Percentiles rank a stretch among this genome's conserved stretches.
phyloP scores from a whole-genome alignment of 768 basidiomycete genomes.

The Kwoniella botswanensis region DNA sequence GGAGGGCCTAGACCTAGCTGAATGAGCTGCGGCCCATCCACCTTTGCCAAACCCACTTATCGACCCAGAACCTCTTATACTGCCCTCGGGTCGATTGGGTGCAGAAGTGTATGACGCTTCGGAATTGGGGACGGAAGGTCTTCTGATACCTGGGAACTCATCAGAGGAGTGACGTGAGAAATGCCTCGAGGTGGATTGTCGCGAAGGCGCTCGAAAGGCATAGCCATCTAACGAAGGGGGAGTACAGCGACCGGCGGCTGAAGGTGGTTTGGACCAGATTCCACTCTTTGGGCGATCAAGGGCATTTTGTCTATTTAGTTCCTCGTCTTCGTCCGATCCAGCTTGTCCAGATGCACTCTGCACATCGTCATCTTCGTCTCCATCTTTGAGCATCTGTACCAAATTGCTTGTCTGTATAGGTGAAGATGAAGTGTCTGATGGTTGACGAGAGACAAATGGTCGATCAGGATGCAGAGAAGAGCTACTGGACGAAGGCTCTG shows the following conservation, averaged over 20 bases:
- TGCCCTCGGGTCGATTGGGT: conserved; percentile 32
- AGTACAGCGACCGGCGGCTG: conserved; percentile 1
- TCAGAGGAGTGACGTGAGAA: conserved; percentile 30
- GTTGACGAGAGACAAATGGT: conserved; percentile 7
- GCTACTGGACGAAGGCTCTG: conserved; percentile 18
- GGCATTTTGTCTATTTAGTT: conserved; percentile 14
- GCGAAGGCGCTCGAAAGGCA: conserved; percentile 14
- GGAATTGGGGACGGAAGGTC: conserved; percentile 23
- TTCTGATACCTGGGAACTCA: conserved; percentile 21
- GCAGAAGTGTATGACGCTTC: conserved; percentile 38
- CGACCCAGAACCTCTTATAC: conserved; percentile 29
- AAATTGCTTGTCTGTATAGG: not conserved
- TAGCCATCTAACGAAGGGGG: conserved; percentile 4
- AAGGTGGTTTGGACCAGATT: conserved; percentile 8
- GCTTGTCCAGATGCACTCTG: conserved; percentile 34
- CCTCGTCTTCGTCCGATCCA: conserved; percentile 39
- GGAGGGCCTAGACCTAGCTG: conserved; percentile 28
- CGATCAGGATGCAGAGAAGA: conserved; percentile 34
- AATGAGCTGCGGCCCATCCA: conserved; percentile 50
- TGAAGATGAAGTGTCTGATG: not conserved
- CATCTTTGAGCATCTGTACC: not conserved
- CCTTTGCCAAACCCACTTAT: conserved; percentile 47
- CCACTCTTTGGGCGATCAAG: not conserved
- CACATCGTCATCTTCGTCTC: conserved; percentile 25
- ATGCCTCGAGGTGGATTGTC: conserved; percentile 13